phyloP scores from a whole-genome alignment of 495 filamentous ascomycete species.

The Penicillium coprophilum region DNA sequence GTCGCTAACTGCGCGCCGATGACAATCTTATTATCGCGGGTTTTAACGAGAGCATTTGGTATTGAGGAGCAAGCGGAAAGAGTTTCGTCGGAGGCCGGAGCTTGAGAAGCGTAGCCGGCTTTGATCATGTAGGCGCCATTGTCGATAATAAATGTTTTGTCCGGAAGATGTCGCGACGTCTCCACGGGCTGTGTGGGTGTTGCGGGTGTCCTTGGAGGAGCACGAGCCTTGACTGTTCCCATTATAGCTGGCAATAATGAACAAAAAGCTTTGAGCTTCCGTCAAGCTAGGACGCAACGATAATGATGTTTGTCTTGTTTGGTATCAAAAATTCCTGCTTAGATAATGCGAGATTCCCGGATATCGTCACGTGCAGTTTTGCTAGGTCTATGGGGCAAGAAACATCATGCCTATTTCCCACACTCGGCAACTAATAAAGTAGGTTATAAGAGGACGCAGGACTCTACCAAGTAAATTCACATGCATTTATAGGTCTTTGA shows the following conservation, averaged over 20 bases:
- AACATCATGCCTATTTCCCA: background rate
- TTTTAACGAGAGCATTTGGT: slow-evolving; percentile 84
- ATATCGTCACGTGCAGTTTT: background rate
- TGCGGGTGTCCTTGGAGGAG: slow-evolving; percentile 17
- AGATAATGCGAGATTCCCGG: background rate
- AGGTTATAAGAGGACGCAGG: background rate
- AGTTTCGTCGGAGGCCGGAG: slow-evolving; percentile 39
- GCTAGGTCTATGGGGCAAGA: background rate
- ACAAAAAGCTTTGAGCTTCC: background rate
- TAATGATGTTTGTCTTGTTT: slow-evolving; percentile 27
- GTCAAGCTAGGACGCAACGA: slow-evolving; percentile 13
- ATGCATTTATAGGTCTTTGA: background rate
- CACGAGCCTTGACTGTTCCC: slow-evolving; percentile 41
- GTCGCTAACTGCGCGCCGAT: slow-evolving; percentile 74
- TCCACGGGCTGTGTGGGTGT: slow-evolving; percentile 15
- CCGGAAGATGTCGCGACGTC: slow-evolving; percentile 43
- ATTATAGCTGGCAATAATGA: slow-evolving; percentile 22
- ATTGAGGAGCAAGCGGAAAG: slow-evolving; percentile 61
- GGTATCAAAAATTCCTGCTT: slow-evolving; percentile 4
- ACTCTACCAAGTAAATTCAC: background rate
- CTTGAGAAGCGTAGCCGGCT: slow-evolving; percentile 69
- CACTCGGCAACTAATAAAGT: background rate
- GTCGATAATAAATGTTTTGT: slow-evolving; percentile 81
- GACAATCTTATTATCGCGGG: slow-evolving; percentile 73
- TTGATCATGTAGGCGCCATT: slow-evolving; percentile 95